A percentile compares a stretch with the other conserved stretches of the same genome.
These are phyloP conservation scores for Salvia sclarea DNA, from an alignment of 305 asterid species.

Conservation along the genomic window DNA sequence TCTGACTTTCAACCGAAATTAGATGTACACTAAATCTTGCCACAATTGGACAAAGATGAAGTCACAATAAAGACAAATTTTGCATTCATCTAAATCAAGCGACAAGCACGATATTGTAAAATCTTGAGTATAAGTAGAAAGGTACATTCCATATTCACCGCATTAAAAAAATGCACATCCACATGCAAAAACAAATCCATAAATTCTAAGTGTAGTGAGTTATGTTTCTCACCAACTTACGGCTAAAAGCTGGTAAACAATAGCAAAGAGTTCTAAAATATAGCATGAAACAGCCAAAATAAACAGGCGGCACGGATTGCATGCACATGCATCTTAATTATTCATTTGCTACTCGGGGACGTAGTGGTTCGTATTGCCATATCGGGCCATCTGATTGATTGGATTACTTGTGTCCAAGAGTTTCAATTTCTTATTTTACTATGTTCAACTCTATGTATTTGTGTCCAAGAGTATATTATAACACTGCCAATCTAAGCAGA, in stretches of 20 bases:
- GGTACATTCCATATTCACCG: background rate
- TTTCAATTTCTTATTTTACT: too few species aligned
- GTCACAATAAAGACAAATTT: slow-evolving; percentile 8
- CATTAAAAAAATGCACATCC: slow-evolving; percentile 1
- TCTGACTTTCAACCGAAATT: background rate
- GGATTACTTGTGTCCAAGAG: slow-evolving; percentile 23
- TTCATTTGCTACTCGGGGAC: background rate
- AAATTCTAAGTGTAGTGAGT: background rate
- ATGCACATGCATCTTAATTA: slow-evolving; percentile 14
- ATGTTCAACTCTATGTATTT: too few species aligned
- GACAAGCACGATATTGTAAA: background rate
- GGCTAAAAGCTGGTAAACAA: background rate
- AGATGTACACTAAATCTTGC: background rate
- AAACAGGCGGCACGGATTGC: background rate
- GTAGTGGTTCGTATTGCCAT: background rate
- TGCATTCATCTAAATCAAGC: slow-evolving; percentile 9
- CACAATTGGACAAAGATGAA: slow-evolving; percentile 6
- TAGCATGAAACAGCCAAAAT: slow-evolving; percentile 16
- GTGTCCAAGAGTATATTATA: slow-evolving; percentile 11
- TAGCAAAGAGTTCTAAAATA: slow-evolving; percentile 1
- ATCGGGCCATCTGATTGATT: slow-evolving; percentile 4
- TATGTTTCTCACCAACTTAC: background rate
- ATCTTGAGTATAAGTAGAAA: background rate
- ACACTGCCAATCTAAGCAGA: background rate
- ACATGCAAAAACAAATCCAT: background rate